Base-by-base conservation (phyloP, 2,329 filamentous ascomycete genomes). In the Stenocarpella maydis region DNA sequence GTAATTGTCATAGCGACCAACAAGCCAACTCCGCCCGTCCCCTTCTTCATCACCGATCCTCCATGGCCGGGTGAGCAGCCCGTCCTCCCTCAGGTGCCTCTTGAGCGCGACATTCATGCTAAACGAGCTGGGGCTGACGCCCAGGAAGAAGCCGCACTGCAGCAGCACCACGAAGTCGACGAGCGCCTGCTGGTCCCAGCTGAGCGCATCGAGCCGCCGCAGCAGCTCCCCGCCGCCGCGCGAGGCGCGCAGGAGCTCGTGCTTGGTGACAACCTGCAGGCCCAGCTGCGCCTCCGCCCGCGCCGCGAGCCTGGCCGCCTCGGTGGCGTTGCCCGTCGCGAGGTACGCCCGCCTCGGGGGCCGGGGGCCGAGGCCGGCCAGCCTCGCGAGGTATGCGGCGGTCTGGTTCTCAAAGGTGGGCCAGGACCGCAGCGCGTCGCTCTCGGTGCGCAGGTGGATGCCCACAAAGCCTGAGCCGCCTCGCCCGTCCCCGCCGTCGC, bases 391-490 rank as follows among this genome's bases (percentile, higher is more conserved):
- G 71, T 84, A 85, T 0, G 79, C 79, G 7, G 76, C 72, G 28
- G 75, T 79, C 74, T 85, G 84, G 21, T 77, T 77, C 2, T 81
- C 76, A 70, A 79, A 85, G 5, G 79, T 76, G 4, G 83, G 83
- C 84, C 84, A 85, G 69, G 80, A 78, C n/a, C 76, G 76, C 26
- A 85, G 72, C 1, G 83, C 82, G 68, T 85, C 83, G 67, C 75
- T 80, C 73, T 85, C 84, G 6, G 83, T 84, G n/a, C 84, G 78
- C 5, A 86, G 75, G 71, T 86, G 84, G 12, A 84, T 77, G 4
- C 83, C 83, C 2, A 80, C 74, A 71, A 79, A 83, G 6, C 71
- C 9, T 12, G 34, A 12, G 34, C 34, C 34, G 6, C 34, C 69
- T 14, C n/a, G 71, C 15, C 66, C 65, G 9, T 71, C 24, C 5